phyloP scores from a whole-genome alignment of 2,329 filamentous ascomycete species.

The Tolypocladium cylindrosporum region DNA sequence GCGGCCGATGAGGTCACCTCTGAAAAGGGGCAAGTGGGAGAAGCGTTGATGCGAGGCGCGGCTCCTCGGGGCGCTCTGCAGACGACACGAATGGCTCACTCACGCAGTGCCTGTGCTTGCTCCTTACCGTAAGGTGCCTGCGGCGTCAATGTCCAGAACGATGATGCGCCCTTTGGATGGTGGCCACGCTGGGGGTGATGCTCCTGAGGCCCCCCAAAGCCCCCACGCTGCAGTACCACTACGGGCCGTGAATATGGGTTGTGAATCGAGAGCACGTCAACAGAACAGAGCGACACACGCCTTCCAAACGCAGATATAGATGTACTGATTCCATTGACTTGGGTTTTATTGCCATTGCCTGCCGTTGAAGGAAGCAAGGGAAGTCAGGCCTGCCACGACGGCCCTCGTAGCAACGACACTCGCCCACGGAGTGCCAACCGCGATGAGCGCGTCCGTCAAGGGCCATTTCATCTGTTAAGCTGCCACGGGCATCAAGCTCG shows the following conservation, averaged over 20 bases:
- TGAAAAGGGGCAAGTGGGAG: not conserved
- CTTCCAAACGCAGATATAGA: not conserved
- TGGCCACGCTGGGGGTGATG: too few species aligned
- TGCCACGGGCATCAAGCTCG: not conserved
- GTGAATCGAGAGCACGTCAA: not conserved
- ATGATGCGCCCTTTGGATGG: not conserved
- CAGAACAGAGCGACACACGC: too few species aligned
- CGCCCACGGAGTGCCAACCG: not conserved
- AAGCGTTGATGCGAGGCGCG: not conserved
- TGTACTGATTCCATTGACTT: not conserved
- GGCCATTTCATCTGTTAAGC: not conserved
- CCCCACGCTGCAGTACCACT: too few species aligned
- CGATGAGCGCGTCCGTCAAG: not conserved
- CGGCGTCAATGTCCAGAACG: not conserved
- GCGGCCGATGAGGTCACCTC: not conserved
- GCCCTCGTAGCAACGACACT: not conserved
- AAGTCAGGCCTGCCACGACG: not conserved
- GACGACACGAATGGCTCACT: not conserved
- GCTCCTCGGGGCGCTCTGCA: not conserved
- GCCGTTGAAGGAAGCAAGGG: not conserved
- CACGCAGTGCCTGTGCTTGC: not conserved
- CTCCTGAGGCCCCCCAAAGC: too few species aligned
- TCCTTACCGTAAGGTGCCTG: not conserved
- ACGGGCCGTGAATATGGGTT: not conserved
- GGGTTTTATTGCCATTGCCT: not conserved